Percentiles rank a stretch among this genome's conserved stretches.
Conservation (phyloP, 371 early-diverging fungal species). For the Lichtheimia ramosa region DNA sequence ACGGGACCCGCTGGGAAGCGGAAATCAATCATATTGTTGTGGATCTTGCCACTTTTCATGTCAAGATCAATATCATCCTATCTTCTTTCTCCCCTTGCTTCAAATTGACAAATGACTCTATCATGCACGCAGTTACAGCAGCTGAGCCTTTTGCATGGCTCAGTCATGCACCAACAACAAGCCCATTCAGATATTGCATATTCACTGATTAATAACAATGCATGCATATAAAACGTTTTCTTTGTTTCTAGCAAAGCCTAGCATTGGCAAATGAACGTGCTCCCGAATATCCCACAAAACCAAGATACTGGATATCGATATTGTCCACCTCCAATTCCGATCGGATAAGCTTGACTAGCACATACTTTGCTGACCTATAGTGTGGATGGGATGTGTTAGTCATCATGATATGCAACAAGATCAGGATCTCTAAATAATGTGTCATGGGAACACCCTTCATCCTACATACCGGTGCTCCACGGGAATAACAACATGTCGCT, state of each 20-base stretch:
- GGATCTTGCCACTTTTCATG: too few relatives aligned
- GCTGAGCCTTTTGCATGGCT: too few relatives aligned
- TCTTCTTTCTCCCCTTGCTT: too few relatives aligned
- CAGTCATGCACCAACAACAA: too few relatives aligned
- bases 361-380: constrained; percentile 27
- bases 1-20: too few relatives aligned
- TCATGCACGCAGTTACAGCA: too few relatives aligned
- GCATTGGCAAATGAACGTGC: constrained; percentile 21
- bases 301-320: constrained; percentile 35
- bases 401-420: background rate
- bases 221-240: background rate
- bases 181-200: too few relatives aligned
- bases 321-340: constrained; percentile 26
- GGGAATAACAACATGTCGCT: constrained; percentile 12
- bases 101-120: too few relatives aligned
- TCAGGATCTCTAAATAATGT: background rate
- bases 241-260: background rate
- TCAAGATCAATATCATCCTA: too few relatives aligned
- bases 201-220: too few relatives aligned
- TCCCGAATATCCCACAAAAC: constrained; percentile 30
- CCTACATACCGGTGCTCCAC: constrained; percentile 7
- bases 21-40: too few relatives aligned
- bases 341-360: constrained; percentile 28
- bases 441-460: too few relatives aligned
- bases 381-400: background rate